Conservation (phyloP, 192 early-diverging fungal genomes). For the Jimgerdemannia flammicorona region DNA sequence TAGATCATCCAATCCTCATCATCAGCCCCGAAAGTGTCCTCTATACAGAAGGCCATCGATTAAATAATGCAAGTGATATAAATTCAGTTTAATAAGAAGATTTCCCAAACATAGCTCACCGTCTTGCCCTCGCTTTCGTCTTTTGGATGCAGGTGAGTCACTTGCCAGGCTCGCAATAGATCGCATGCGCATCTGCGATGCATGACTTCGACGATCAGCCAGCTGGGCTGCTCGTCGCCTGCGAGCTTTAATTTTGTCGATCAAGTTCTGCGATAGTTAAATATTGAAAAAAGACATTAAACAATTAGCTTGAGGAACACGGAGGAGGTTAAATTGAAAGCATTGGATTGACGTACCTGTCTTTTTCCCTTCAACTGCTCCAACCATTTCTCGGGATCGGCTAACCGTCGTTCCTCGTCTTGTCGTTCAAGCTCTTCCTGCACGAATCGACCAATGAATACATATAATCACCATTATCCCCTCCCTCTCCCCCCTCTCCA, state of each 20-base stretch:
- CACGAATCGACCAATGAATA: background rate
- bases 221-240: conserved; percentile 71
- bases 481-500: too few relatives aligned
- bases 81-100: background rate
- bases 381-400: conserved; percentile 72
- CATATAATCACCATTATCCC: background rate
- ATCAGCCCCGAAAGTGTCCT: conserved; percentile 92
- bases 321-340: too few relatives aligned
- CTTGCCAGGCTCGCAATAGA: conserved; percentile 82
- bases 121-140: conserved; percentile 57
- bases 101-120: conserved; percentile 21
- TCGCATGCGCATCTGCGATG: conserved; percentile 81
- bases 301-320: too few relatives aligned
- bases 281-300: background rate
- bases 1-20: conserved; percentile 94
- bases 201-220: conserved; percentile 81
- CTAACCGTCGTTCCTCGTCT: conserved; percentile 70
- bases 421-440: conserved; percentile 57
- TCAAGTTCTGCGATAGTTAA: conserved; percentile 30
- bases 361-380: conserved; percentile 61
- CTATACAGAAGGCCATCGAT: conserved; percentile 27
- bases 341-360: conserved; percentile 22
- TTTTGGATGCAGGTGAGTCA: conserved; percentile 45
- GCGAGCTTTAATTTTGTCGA: conserved; percentile 68
- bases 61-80: background rate